Evolutionary conservation across 73 alveolate genomes (phyloP), one percentile per base, ranked within the genome.

Genomic region (Tetrahymena elliotti): DNA sequence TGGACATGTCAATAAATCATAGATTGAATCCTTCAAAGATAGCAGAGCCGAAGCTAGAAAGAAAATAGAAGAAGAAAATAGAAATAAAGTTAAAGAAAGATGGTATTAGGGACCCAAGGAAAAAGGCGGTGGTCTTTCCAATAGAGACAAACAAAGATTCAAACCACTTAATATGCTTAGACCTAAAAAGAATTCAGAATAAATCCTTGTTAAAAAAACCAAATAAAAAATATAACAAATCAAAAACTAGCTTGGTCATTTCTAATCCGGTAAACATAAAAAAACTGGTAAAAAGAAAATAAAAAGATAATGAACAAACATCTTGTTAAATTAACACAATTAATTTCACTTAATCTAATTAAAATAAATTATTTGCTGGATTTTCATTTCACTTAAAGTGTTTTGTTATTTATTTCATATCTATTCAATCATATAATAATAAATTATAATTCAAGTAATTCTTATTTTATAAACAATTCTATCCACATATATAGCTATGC

Each of bases 161-260:
- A 98, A 98, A 96, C 99, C 99, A 36, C 83, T 97, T 52, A 40
- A 93, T 82, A 98, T 98, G 99, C 98, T 98, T 15, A 97, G 95
- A 97, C 98, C 97, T 35, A 98, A 98, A 97, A 98, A 97, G 95
- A 84, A 97, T 38, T 92, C 96, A 95, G 94, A 94, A 83, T 83
- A 83, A 31, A 94, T 41, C 52, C 35, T 40, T 2, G 96, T 83
- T 39, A 47, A 82, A 83, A 94, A 84, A 36, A 35, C 93, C 22
- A 94, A 94, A 53, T 41, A 41, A 35, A 94, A 94, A 83, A 83
- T 94, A 13, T 68, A 83, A 13, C 93, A 94, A 40, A 34, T 94
- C 47, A 94, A 94, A 39, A 94, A 94, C 84, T 11, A 94, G 15
- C 33, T 94, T 38, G 96, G 96, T 20, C 96, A 84, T 94, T 93